Evolutionary conservation across 2,329 filamentous ascomycete genomes (phyloP), one percentile per base, ranked within the genome.

Genomic region (Cytospora piceicola): DNA sequence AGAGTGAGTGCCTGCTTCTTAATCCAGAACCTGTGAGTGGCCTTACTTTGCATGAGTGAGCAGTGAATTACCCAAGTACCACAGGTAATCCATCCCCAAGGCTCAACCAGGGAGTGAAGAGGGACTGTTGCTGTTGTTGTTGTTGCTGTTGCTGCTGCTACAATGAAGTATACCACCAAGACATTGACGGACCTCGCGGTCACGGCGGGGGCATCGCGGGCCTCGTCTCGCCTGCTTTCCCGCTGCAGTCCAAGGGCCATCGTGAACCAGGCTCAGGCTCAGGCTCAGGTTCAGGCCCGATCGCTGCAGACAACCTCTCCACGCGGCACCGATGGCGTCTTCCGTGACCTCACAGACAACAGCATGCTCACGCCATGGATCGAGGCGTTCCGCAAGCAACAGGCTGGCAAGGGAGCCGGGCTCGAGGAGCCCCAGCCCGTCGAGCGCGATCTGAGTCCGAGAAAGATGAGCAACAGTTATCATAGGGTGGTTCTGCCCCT

Each of bases 401-500:
- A 80, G 56, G 77, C 83, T 69, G 75, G 75, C 11, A 72, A 76
- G 57, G 67, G 66, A n/a, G 63, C 71, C 5, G 70, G 68, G 11
- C 68, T 71, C 20, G 73, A 75, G 34, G 68, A 66, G 1, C 68
- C 76, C 12, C 54, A 30, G 12, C 63, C 34, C 30, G 24, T 29
- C 20, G 79, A 86, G 72, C 83, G 85, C 54, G 83, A 89, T 71
- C 73, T 91, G 69, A 80, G 80, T 14, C 88, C 89, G 1, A 90
- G 88, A 76, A 87, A 81, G 74, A 92, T 92, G 89, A 83, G 82
- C 29, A 88, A 92, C 72, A 90, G 87, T 76, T 90, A 88, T 73
- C 87, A 90, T 72, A 85, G 84, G 64, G 85, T 90, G 55, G 85
- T 78, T 17, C 79, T 93, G 32, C 90, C 90, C 8, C 80, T 93